Base-by-base conservation (phyloP, 2,329 filamentous ascomycete species). In the Paracorniculantispora psalliotae region DNA sequence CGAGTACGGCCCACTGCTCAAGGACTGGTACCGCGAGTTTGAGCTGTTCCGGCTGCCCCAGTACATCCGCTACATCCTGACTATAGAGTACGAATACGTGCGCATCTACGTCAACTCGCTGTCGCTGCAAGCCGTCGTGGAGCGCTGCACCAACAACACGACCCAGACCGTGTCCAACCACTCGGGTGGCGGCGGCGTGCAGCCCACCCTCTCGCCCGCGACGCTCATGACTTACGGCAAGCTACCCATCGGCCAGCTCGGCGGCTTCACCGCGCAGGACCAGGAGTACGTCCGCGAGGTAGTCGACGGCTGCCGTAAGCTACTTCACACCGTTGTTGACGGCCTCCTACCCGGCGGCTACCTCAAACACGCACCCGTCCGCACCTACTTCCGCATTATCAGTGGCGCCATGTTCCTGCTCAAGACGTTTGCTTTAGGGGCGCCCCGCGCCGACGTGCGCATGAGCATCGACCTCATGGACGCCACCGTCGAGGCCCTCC, bases 11-110 rank as follows among this genome's bases (percentile, higher is more conserved):
- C 90, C 90, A 0, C 83, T 92, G 63, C 78, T 97, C 35, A 80
- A 79, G 17, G 83, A 89, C 46, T 97, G 93, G 90, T 88, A 85
- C 74, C 82, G 81, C 44, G 89, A 92, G 61, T 92, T 97, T 68
- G 89, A 96, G 66, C 81, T 84, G n/a, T 88, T 90, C 67, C 82
- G 84, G 59, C 79, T 89, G 55, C 86, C 86, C 2, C 82, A 77
- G 23, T 88, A 82, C 63, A 87, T 86, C 64, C 77, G 82, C 30
- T 86, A 92, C 69, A 92, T 97, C 60, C 79, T 99, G 30, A 88
- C 86, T 8, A 97, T 97, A 64, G 94, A 99, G 75, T 97, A 94
- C 68, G 91, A 97, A 68, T 97, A 97, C 70, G 91, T 93, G 26
- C 85, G 93, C 67, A 89, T 97, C 53, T 97, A 97, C 69, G 84